Percentiles rank a stretch among this genome's conserved stretches.
Evolutionary conservation across 139 green algal genomes (phyloP).

Genomic region (Micromonas commoda): DNA sequence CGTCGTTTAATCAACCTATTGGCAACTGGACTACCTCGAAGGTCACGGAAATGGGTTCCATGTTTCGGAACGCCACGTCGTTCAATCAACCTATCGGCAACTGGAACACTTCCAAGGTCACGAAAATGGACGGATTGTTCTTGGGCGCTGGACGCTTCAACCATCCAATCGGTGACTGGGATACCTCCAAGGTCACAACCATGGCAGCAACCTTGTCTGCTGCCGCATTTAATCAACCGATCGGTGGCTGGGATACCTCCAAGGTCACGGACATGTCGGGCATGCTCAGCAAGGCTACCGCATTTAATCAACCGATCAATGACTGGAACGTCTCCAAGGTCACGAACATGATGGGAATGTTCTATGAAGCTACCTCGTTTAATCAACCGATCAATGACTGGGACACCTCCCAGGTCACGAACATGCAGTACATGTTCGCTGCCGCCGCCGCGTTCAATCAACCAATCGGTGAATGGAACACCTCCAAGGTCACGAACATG

Average conservation of each 20-base stretch:
- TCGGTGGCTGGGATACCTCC: no score
- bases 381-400: constrained; percentile 6
- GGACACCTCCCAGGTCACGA: constrained; percentile 16
- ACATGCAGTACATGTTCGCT: constrained; percentile 34
- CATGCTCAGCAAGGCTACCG: no score
- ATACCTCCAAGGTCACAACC: constrained; percentile 24
- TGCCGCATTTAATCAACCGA: constrained; percentile 21
- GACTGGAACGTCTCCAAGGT: no score
- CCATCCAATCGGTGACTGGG: constrained; percentile 20
- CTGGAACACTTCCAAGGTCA: constrained; percentile 29
- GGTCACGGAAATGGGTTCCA: constrained; percentile 27
- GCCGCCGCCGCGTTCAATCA: no score
- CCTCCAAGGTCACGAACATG: no score
- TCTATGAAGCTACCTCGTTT: no score
- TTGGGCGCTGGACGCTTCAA: constrained; percentile 2
- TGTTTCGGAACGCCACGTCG: not conserved
- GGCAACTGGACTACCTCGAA: constrained; percentile 16
- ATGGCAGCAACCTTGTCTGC: constrained; percentile 13
- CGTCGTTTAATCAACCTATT: constrained; percentile 23
- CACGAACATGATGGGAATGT: no score
- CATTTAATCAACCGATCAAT: no score
- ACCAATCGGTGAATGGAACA: no score
- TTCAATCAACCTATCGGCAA: constrained; percentile 28
- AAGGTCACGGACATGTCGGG: no score
- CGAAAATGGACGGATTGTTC: constrained; percentile 27